Base-by-base conservation (phyloP, 2,329 filamentous ascomycete genomes). In the Hypoxylon sp. region DNA sequence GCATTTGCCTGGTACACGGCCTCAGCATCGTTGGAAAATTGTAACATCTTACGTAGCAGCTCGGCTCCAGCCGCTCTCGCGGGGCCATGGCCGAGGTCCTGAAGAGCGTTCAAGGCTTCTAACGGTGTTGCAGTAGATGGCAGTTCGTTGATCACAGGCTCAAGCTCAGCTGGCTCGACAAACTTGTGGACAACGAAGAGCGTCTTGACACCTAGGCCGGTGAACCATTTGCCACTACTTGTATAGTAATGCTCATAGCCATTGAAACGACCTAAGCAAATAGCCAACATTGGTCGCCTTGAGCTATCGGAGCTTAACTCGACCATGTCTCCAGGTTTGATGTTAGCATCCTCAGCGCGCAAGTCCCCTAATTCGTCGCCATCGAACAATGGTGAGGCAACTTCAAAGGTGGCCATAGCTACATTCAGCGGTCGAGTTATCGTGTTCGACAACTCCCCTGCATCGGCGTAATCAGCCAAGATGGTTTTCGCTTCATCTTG, bases 211-310 rank as follows among this genome's bases (percentile, higher is more conserved):
- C 77, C 77, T 37, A 80, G 61, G 54, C 79, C 80, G 7, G 80
- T 80, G 73, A 86, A 83, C 78, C 81, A 83, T 70, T 82, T 83
- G 67, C 86, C 86, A 14, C 80, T 83, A 68, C 74, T 80, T 29
- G 83, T 82, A 73, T 87, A 88, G 73, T 84, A 87, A 73, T 88
- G 85, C 68, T 86, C 79, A 43, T 82, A 78, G 16, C 81, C 81
- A 39, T 83, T 81, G 67, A 85, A 81, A 56, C 77, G 81, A 12
- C 85, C 85, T 6, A 89, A 77, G 68, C 84, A 87, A 46, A 89
- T 74, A 11, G 81, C 86, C 46, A 88, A 77, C 14, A 86, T 67
- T 3, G 83, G 82, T 19, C 82, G 76, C 25, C 83, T 78, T 9
- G 80, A 81, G n/a, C 77, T 75, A 7, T 76, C 70, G 29, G 74